Percentiles rank a stretch among this genome's conserved stretches.
Evolutionary conservation across 2,329 filamentous ascomycete species (phyloP).

Genomic region (Berkeleyomyces basicola): DNA sequence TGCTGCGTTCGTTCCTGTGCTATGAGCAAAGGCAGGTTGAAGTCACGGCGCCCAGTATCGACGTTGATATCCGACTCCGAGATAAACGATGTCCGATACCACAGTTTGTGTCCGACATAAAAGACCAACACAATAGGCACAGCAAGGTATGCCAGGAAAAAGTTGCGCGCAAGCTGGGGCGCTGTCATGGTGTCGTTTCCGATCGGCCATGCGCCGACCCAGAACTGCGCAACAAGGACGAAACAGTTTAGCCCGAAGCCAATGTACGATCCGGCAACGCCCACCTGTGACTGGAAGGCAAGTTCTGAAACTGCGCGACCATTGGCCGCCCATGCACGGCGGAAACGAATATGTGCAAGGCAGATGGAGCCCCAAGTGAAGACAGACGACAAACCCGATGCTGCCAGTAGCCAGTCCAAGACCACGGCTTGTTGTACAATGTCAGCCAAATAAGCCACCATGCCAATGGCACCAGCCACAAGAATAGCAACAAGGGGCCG

Average conservation of each 20-base stretch:
- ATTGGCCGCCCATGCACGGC: conserved; percentile 53
- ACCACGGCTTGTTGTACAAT: conserved; percentile 39
- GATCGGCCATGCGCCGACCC: conserved; percentile 67
- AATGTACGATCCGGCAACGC: conserved; percentile 63
- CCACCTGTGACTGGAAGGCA: conserved; percentile 65
- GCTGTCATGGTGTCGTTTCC: conserved; percentile 31
- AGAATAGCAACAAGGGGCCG: conserved; percentile 61
- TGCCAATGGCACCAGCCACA: conserved; percentile 48
- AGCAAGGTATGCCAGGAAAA: conserved; percentile 59
- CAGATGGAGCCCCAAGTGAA: conserved; percentile 79
- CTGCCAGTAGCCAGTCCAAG: conserved; percentile 62
- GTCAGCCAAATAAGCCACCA: conserved; percentile 59
- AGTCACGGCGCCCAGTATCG: conserved; percentile 66
- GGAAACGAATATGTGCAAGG: conserved; percentile 84
- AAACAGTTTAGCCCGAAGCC: conserved; percentile 61
- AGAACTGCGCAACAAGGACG: conserved; percentile 72
- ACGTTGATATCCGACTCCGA: conserved; percentile 64
- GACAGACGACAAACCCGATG: conserved; percentile 52
- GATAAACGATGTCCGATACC: conserved; percentile 51
- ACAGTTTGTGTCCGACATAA: conserved; percentile 62
- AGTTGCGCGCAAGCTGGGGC: conserved; percentile 38
- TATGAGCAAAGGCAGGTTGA: conserved; percentile 64
- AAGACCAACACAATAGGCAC: conserved; percentile 50
- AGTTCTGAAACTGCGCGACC: conserved; percentile 60
- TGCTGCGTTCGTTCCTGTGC: conserved; percentile 66